A percentile compares a stretch with the other conserved stretches of the same genome.
Conservation (phyloP, 164 flowering plant species). For the Vitis rupestris region DNA sequence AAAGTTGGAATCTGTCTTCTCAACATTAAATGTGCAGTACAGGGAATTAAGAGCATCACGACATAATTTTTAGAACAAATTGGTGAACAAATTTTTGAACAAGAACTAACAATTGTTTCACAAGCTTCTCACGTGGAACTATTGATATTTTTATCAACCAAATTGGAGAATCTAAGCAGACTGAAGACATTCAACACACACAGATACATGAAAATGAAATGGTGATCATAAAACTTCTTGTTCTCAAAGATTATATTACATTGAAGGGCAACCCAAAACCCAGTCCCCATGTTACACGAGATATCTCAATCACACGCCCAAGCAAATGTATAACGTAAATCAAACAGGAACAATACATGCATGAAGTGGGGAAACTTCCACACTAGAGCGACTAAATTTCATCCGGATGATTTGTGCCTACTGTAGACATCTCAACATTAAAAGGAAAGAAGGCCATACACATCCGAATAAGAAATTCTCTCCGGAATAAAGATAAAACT, state of each 20-base stretch:
- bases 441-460: constrained; percentile 19
- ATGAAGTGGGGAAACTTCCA: constrained; percentile 13
- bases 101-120: too few species aligned
- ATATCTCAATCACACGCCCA: constrained; percentile 13
- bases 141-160: too few species aligned
- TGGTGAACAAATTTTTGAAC: too few species aligned
- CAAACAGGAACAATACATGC: constrained; percentile 32
- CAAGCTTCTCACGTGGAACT: too few species aligned
- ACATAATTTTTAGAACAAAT: too few species aligned
- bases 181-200: too few species aligned
- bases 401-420: constrained; percentile 11
- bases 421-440: constrained; percentile 3
- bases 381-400: constrained; percentile 19
- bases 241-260: constrained; percentile 16
- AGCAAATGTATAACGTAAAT: constrained; percentile 12
- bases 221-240: neutral
- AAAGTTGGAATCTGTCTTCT: too few species aligned
- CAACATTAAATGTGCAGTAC: too few species aligned
- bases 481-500: constrained; percentile 9
- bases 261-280: constrained; percentile 1
- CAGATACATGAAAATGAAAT: too few species aligned
- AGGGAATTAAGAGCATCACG: too few species aligned
- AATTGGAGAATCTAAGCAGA: too few species aligned
- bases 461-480: constrained; percentile 19
- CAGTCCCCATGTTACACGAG: neutral